Percentiles rank a stretch among this genome's conserved stretches.
These are phyloP conservation scores for Naganishia sp. DNA, from an alignment of 1,284 basidiomycete genomes.

Conservation along the genomic window DNA sequence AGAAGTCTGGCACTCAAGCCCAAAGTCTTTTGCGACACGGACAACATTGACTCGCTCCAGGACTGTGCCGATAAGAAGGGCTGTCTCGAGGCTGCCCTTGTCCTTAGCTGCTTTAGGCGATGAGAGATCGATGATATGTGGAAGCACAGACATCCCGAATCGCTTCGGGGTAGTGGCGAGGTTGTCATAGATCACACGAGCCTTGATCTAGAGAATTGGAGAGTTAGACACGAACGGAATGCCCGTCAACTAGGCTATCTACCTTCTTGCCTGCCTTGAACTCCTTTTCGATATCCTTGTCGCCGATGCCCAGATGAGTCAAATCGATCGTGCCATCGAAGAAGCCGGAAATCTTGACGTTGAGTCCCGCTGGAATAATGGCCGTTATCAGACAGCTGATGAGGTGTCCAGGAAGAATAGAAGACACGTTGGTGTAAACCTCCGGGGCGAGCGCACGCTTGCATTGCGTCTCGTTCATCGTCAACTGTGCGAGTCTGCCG, in stretches of 20 bases:
- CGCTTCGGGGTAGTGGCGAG: slow-evolving; percentile 68
- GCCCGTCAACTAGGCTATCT: slow-evolving; percentile 25
- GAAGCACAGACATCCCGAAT: slow-evolving; percentile 75
- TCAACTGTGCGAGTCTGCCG: slow-evolving; percentile 49
- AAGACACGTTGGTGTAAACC: slow-evolving; percentile 27
- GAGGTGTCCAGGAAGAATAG: slow-evolving; percentile 72
- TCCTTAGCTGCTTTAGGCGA: slow-evolving; percentile 47
- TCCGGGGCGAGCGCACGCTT: slow-evolving; percentile 31
- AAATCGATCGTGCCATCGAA: slow-evolving; percentile 89
- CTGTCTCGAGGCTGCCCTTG: slow-evolving; percentile 57
- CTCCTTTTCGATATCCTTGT: slow-evolving; percentile 56
- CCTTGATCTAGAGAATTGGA: slow-evolving; percentile 61
- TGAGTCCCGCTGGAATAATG: slow-evolving; percentile 72
- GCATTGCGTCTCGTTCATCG: slow-evolving; percentile 27
- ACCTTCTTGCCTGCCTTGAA: slow-evolving; percentile 80
- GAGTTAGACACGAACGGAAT: not conserved
- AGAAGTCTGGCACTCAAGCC: slow-evolving; percentile 69
- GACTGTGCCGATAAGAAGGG: slow-evolving; percentile 71
- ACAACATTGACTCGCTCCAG: slow-evolving; percentile 72
- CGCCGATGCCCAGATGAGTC: slow-evolving; percentile 65
- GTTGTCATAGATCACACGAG: slow-evolving; percentile 81
- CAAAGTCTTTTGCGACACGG: slow-evolving; percentile 76
- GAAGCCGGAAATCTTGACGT: slow-evolving; percentile 87
- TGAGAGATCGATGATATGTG: slow-evolving; percentile 67
- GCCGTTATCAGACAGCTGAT: slow-evolving; percentile 84